phyloP scores from a whole-genome alignment of 2,329 filamentous ascomycete species.

The Cladophialophora bantiana region DNA sequence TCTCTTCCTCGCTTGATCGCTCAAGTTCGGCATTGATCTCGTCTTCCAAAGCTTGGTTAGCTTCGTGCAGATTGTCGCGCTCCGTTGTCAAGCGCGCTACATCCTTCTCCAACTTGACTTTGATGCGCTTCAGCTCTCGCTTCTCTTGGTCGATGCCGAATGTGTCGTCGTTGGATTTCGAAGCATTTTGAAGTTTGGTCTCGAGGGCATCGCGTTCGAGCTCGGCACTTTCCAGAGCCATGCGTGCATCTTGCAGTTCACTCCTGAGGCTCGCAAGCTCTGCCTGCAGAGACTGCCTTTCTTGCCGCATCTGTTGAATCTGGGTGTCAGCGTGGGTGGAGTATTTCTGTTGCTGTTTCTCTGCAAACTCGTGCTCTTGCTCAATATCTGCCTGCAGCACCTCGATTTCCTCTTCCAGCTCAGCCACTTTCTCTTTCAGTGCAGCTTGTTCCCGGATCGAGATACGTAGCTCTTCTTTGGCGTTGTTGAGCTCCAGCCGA shows the following conservation, averaged over 20 bases:
- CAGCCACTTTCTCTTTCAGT: conserved; percentile 70
- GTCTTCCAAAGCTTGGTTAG: conserved; percentile 66
- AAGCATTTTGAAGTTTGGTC: conserved; percentile 62
- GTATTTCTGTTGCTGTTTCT: conserved; percentile 63
- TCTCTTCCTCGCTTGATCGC: conserved; percentile 70
- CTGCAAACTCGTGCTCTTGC: conserved; percentile 68
- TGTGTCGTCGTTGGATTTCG: conserved; percentile 63
- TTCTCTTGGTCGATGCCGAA: conserved; percentile 72
- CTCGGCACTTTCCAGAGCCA: conserved; percentile 64
- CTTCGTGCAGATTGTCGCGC: conserved; percentile 63
- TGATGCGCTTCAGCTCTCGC: conserved; percentile 71
- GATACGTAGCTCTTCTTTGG: conserved; percentile 74
- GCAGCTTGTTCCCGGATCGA: conserved; percentile 68
- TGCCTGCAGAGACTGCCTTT: conserved; percentile 70
- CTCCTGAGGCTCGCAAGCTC: conserved; percentile 65
- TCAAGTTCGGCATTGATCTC: conserved; percentile 72
- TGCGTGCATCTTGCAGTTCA: conserved; percentile 66
- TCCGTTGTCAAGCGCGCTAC: conserved; percentile 70
- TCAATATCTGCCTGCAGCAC: conserved; percentile 72
- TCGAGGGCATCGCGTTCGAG: conserved; percentile 73
- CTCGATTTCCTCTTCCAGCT: conserved; percentile 78
- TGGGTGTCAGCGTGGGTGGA: conserved; percentile 66
- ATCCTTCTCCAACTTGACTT: conserved; percentile 72
- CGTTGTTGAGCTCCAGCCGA: conserved; percentile 69
- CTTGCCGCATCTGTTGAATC: conserved; percentile 63